These are phyloP conservation scores for Alternaria ethzedia DNA, from an alignment of 2,329 filamentous ascomycete species.

Conservation along the genomic window DNA sequence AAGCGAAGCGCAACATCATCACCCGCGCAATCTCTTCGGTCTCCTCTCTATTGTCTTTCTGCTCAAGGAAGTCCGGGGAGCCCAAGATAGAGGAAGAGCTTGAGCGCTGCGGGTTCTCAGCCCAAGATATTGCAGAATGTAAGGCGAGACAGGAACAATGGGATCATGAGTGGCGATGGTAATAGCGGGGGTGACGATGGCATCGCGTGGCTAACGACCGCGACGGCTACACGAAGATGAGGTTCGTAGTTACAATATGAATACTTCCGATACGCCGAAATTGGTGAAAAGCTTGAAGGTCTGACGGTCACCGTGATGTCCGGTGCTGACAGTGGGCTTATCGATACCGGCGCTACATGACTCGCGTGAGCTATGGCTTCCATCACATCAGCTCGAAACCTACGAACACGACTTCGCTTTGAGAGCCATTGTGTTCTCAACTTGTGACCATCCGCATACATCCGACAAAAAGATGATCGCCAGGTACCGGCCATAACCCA, in stretches of 20 bases:
- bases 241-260: background rate
- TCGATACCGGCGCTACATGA: slow-evolving; percentile 3
- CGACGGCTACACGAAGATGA: no score
- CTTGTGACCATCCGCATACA: background rate
- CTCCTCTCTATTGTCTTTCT: background rate
- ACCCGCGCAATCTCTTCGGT: background rate
- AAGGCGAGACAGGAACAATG: background rate
- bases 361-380: background rate
- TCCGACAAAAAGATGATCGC: background rate
- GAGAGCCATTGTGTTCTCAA: background rate
- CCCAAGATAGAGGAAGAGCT: background rate
- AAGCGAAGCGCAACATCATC: background rate
- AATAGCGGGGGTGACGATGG: rapidly evolving
- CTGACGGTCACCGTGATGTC: background rate
- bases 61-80: background rate
- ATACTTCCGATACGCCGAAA: background rate
- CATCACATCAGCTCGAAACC: background rate
- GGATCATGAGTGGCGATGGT: background rate
- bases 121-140: background rate
- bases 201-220: background rate
- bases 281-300: background rate
- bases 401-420: background rate
- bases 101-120: background rate
- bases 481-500: background rate
- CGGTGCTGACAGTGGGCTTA: background rate